These are phyloP conservation scores for Paramecium biaurelia DNA, from an alignment of 73 alveolate genomes.

Conservation along the genomic window DNA sequence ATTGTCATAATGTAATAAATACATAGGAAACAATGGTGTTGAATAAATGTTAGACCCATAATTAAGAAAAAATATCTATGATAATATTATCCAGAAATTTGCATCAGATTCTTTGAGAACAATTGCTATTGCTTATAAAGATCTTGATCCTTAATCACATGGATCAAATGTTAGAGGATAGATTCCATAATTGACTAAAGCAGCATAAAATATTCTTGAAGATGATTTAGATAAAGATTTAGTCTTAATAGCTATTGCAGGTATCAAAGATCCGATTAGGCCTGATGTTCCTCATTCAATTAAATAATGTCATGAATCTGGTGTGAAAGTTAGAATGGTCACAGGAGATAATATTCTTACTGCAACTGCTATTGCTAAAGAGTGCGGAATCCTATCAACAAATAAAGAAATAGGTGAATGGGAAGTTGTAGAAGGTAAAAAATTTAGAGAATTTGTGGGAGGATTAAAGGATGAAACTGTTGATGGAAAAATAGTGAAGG, in stretches of 20 bases:
- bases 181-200: background rate
- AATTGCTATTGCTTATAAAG: conserved; percentile 82
- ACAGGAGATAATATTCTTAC: conserved; percentile 96
- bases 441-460: conserved; percentile 70
- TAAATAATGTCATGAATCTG: conserved; percentile 78
- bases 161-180: background rate
- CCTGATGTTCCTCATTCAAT: conserved; percentile 90
- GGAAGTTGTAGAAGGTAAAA: conserved; percentile 69
- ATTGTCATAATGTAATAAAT: conserved; percentile 69
- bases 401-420: conserved; percentile 13
- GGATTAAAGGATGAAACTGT: conserved; percentile 52
- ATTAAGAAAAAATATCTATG: conserved; percentile 59
- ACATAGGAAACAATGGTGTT: conserved; percentile 71
- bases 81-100: conserved; percentile 73
- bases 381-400: conserved; percentile 77
- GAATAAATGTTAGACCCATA: conserved; percentile 45
- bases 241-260: conserved; percentile 60
- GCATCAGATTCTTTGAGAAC: conserved; percentile 83
- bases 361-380: conserved; percentile 94
- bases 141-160: conserved; percentile 54
- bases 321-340: conserved; percentile 96
- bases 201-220: background rate
- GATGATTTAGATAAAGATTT: conserved; percentile 54
- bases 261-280: conserved; percentile 90
- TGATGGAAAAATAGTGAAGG: conserved; percentile 65